Base-by-base conservation (phyloP, 148 eudicot species). In the Diospyros kaki region DNA sequence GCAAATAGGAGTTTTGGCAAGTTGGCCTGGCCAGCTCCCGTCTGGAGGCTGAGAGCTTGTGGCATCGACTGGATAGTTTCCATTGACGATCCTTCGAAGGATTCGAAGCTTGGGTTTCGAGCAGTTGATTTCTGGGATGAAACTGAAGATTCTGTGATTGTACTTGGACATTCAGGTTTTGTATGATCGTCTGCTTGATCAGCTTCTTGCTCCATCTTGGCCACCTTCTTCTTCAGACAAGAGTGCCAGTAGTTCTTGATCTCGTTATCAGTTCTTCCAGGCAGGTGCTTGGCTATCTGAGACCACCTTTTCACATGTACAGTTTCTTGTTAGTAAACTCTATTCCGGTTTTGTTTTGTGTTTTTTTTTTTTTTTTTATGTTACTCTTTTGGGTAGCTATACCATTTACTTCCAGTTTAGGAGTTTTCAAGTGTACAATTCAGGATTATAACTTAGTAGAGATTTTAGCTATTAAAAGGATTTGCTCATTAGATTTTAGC, bases 211-310 rank as follows among this genome's bases (percentile, higher is more conserved):
- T 43, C 78, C 39, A 9, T 13, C 61, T 75, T 76, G 3, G 63
- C 76, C 18, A 72, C 43, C 75, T 77, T 87, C 80, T 89, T 93
- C 83, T 90, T 93, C 2, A 93, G 81, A 48, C 80, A 83, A 17
- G 93, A 85, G 80, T 90, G 95, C 97, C 97, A 93, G 44, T 81
- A 73, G 73, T 93, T 93, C 75, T 93, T 93, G 50, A 93, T 90
- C 81, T 93, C 97, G 8, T 93, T 93, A 38, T 93, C 97, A 0
- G 97, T 93, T 70, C 97, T 86, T 76, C 97, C 97, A 0, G 95
- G 89, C 54, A 93, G 77, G 18, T 83, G 86, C 56, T 83, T 86
- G 55, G 97, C 91, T 77, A 93, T 93, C 15, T 87, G 91, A 68
- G 95, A 88, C 97, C 97, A 93, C 84, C 97, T 93, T 66, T 1